Evolutionary conservation across 148 eudicot genomes (phyloP).

Genomic region (Vaccinium macrocarpon): DNA sequence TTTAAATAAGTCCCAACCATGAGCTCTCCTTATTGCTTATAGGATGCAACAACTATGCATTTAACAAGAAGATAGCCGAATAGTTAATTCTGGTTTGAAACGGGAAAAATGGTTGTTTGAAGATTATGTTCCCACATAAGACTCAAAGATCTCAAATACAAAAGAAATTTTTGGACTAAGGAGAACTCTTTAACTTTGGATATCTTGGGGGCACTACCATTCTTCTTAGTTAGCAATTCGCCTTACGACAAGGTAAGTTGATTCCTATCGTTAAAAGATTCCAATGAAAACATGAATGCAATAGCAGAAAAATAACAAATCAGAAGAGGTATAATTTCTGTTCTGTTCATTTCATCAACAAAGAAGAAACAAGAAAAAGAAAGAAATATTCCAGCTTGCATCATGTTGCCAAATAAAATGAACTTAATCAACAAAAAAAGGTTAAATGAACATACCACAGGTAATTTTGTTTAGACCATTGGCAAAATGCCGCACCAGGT

Average conservation of each 20-base stretch:
- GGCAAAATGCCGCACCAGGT: not conserved
- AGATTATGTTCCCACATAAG: not conserved
- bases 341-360: not conserved
- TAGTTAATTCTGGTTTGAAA: not conserved
- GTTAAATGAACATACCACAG: not conserved
- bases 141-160: not conserved
- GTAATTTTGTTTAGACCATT: constrained; percentile 7
- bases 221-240: not conserved
- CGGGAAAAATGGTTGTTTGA: not conserved
- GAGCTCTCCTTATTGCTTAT: not conserved
- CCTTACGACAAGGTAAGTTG: not conserved
- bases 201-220: not conserved
- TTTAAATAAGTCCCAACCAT: not conserved
- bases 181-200: not conserved
- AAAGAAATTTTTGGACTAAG: not conserved
- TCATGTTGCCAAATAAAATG: not conserved
- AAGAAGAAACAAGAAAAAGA: not conserved
- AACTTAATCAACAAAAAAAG: not conserved
- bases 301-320: not conserved
- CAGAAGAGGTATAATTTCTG: not conserved
- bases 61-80: not conserved
- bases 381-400: not conserved
- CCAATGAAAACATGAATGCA: not conserved
- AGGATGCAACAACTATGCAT: not conserved
- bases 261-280: not conserved